Percentiles rank a stretch among this genome's conserved stretches.
Conservation (phyloP, 73 alveolate species). For the Effrenium voratum region DNA sequence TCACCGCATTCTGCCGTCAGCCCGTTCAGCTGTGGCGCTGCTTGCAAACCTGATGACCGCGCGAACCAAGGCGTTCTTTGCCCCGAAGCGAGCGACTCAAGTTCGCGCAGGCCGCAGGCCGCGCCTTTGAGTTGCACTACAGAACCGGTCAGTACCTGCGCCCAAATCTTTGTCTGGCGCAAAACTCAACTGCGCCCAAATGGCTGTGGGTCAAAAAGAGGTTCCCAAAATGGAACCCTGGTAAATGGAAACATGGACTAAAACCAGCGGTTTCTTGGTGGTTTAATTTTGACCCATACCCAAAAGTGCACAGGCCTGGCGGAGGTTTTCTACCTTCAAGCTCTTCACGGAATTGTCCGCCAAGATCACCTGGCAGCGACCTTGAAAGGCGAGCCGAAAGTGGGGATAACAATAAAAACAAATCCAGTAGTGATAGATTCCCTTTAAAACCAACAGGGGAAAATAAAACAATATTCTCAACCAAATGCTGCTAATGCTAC, state of each 20-base stretch:
- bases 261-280: too few relatives aligned
- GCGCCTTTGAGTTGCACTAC: slow-evolving; percentile 60
- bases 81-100: too few relatives aligned
- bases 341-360: slow-evolving; percentile 56
- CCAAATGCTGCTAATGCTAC: too few relatives aligned
- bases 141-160: slow-evolving; percentile 66
- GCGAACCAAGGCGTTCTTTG: too few relatives aligned
- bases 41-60: slow-evolving; percentile 62
- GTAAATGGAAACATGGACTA: background rate
- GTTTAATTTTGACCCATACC: too few relatives aligned
- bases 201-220: too few relatives aligned
- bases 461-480: too few relatives aligned
- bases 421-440: background rate
- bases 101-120: background rate
- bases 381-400: background rate
- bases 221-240: background rate
- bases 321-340: slow-evolving; percentile 56
- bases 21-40: slow-evolving; percentile 58
- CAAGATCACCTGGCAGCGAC: slow-evolving; percentile 66
- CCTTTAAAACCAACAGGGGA: too few relatives aligned
- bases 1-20: slow-evolving; percentile 61
- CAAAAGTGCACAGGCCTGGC: too few relatives aligned
- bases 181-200: too few relatives aligned
- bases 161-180: too few relatives aligned
- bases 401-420: background rate